Evolutionary conservation across 768 basidiomycete species (phyloP).

Genomic region (Sistotremastrum suecicum): DNA sequence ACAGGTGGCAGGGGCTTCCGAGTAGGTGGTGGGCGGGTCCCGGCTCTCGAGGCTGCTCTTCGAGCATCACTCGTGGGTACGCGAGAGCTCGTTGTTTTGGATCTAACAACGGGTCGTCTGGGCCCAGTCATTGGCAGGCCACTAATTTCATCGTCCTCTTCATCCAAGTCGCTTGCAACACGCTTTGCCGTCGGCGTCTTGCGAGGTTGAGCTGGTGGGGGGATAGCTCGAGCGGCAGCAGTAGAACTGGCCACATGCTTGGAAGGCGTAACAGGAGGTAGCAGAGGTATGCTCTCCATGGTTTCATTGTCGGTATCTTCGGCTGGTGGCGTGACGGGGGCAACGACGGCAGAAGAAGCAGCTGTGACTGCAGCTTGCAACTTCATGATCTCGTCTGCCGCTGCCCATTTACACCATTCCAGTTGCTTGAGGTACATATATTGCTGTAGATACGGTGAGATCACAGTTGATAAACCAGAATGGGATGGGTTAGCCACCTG

Average conservation of each 20-base stretch:
- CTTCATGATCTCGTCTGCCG: conserved; percentile 63
- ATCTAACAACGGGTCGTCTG: neutral
- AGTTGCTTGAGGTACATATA: conserved; percentile 91
- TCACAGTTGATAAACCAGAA: neutral
- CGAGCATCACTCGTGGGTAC: neutral
- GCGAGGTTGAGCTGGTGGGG: conserved; percentile 70
- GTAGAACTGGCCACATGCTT: conserved; percentile 58
- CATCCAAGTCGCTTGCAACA: conserved; percentile 49
- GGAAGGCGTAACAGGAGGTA: conserved; percentile 73
- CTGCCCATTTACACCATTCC: conserved; percentile 90
- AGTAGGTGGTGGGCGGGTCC: neutral
- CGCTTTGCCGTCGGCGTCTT: conserved; percentile 80
- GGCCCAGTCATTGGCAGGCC: neutral
- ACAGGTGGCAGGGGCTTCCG: conserved; percentile 30
- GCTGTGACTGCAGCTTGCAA: conserved; percentile 24
- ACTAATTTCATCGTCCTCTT: conserved; percentile 34
- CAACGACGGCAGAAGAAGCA: conserved; percentile 34
- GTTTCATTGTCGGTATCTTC: conserved; percentile 52
- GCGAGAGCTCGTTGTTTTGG: conserved; percentile 8
- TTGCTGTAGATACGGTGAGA: conserved; percentile 28
- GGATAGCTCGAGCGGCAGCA: conserved; percentile 55
- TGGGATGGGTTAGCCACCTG: conserved; percentile 23
- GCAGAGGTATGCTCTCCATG: conserved; percentile 30
- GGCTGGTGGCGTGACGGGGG: conserved; percentile 70
- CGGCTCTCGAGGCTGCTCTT: conserved; percentile 22